phyloP scores from a whole-genome alignment of 768 basidiomycete species.

The Russula sp. region DNA sequence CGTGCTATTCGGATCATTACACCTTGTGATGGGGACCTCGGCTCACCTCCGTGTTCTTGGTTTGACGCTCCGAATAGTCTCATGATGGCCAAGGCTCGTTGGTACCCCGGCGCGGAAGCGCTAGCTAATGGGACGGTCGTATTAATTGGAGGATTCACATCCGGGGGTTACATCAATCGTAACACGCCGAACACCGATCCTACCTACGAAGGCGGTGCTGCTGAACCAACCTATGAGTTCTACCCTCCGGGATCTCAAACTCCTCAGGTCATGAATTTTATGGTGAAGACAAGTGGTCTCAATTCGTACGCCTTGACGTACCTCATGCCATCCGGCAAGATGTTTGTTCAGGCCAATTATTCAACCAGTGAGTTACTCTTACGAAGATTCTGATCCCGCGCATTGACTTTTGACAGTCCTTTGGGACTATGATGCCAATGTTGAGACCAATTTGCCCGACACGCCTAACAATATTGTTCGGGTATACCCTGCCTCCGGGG shows the following conservation, averaged over 20 bases:
- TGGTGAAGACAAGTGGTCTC: slow-evolving; percentile 67
- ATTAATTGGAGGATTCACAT: slow-evolving; percentile 77
- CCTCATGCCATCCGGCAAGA: slow-evolving; percentile 70
- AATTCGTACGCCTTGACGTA: slow-evolving; percentile 75
- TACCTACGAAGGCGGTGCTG: slow-evolving; percentile 56
- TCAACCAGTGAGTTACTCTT: slow-evolving; percentile 48
- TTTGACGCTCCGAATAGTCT: slow-evolving; percentile 63
- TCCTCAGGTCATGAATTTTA: slow-evolving; percentile 56
- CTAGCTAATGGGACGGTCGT: slow-evolving; percentile 73
- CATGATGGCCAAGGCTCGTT: slow-evolving; percentile 64
- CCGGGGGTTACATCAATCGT: slow-evolving; percentile 78
- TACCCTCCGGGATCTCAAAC: slow-evolving; percentile 59
- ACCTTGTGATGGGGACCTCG: slow-evolving; percentile 59
- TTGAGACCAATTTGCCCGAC: slow-evolving; percentile 31
- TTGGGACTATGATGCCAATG: slow-evolving; percentile 54
- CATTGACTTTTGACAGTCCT: slow-evolving; percentile 38
- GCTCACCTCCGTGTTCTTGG: slow-evolving; percentile 58
- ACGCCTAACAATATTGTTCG: slow-evolving; percentile 75
- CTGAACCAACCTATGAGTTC: slow-evolving; percentile 82
- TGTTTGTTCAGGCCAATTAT: slow-evolving; percentile 49
- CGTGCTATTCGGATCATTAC: slow-evolving; percentile 78
- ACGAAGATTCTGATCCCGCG: slow-evolving; percentile 13
- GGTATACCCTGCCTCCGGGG: slow-evolving; percentile 87
- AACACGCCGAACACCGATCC: slow-evolving; percentile 72
- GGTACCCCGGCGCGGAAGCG: slow-evolving; percentile 76